These are phyloP conservation scores for Geosmithia flava DNA, from an alignment of 2,329 filamentous ascomycete genomes.

Conservation along the genomic window DNA sequence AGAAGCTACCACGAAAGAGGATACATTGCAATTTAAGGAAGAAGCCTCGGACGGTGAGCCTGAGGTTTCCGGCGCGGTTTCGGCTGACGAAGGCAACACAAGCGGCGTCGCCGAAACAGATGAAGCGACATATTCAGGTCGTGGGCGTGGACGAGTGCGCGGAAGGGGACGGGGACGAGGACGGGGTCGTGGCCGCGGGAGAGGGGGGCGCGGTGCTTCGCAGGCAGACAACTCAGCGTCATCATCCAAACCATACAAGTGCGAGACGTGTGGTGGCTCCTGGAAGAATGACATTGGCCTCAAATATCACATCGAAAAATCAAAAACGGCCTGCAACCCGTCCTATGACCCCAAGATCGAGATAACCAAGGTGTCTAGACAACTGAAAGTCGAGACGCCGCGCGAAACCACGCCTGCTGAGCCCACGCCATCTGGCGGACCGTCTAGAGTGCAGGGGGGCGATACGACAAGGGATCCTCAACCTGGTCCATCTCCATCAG, in stretches of 20 bases:
- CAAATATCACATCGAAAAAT: conserved; percentile 46
- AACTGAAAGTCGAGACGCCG: conserved; percentile 6
- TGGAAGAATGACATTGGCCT: conserved; percentile 49
- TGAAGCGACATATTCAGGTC: not conserved
- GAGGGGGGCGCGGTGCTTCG: conserved; percentile 3
- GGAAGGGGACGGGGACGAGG: conserved; percentile 5
- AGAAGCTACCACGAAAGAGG: not conserved
- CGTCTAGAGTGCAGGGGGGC: not conserved
- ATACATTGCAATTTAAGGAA: not conserved
- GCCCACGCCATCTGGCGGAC: not conserved
- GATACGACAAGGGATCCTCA: not conserved
- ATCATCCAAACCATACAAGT: conserved; percentile 22
- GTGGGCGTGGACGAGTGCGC: conserved; percentile 4
- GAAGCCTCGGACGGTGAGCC: not conserved
- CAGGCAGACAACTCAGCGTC: conserved; percentile 5
- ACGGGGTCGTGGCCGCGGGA: conserved; percentile 5
- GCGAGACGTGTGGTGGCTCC: conserved; percentile 36
- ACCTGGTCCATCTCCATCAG: not conserved
- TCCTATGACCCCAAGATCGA: conserved; percentile 10
- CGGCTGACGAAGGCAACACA: not conserved
- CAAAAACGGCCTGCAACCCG: conserved; percentile 40
- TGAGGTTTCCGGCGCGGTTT: not conserved
- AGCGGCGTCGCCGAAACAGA: not conserved
- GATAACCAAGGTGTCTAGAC: conserved; percentile 2
- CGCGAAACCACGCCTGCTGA: not conserved